Evolutionary conservation across 2,329 filamentous ascomycete species (phyloP), one percentile per base, ranked within the genome.

Genomic region (Aspergillus ochraceoroseus): DNA sequence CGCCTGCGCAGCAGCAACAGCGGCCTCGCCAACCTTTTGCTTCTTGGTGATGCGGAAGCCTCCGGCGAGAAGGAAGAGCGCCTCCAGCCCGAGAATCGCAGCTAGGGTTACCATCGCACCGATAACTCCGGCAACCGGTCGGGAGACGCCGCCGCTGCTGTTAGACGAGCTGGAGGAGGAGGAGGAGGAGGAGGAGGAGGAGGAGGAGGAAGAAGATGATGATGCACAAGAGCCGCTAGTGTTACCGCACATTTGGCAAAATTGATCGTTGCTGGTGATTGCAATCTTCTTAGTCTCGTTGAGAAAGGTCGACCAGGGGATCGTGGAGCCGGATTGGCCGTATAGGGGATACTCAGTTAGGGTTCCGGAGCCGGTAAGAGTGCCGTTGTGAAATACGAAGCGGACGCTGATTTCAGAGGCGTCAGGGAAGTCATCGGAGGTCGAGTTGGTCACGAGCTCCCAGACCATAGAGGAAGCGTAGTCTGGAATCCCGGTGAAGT

Each of bases 391-490:
- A 66, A 79, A 82, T 31, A 77, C 52, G 66, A 82, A 82, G 22
- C 79, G 71, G 8, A 82, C 74, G 41, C 69, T 70, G 26, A 80
- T 63, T 3, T 82, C 76, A 0, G 70, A 63, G 11, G 54, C 46
- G 3, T 61, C 51, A 2, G 72, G 73, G 53, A 75, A 73, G 0
- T 55, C 56, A 2, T 56, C 53, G 0, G 60, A 56, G 5, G 56
- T 53, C 3, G 56, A 56, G 46, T 77, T 72, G 27, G 77, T 81
- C 53, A 80, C 75, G 14, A 74, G 75, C 70, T 95, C 89, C 61
- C 94, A 89, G 4, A 73, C 73, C 77, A 94, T 87, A 49, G 80
- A 80, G 2, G 82, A 83, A 4, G 87, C 87, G 56, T 95, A 95
- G 67, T 88, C 82, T n/a, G 83, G 80, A 8, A 95, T 70, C 39